Base-by-base conservation (phyloP, 1,284 basidiomycete genomes). In the Ceratobasidium sp. region DNA sequence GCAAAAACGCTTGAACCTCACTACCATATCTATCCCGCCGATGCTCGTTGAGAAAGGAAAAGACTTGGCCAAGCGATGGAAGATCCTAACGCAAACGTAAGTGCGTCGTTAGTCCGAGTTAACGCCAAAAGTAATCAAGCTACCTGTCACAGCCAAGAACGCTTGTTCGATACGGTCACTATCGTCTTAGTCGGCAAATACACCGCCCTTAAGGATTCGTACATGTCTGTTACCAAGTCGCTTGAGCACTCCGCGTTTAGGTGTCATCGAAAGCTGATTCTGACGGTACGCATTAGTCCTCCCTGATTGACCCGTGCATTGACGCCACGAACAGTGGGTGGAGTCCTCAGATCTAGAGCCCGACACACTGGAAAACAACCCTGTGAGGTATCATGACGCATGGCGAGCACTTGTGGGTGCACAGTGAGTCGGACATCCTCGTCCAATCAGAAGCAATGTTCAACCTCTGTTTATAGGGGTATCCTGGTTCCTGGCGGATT, bases 181-280 rank as follows among this genome's bases (percentile, higher is more conserved):
- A 94, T 99, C 72, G 94, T 93, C 22, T 82, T 99, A 42, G 94
- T 99, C 22, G 96, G 96, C 60, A 99, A 99, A 81, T 99, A 99
- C 82, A 98, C 95, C 5, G 90, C 95, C 71, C 83, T 99, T 60
- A 93, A 96, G 79, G 96, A 99, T 79, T 98, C 95, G 40, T 99
- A 99, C 80, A 98, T 98, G 93, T 95, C 92, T 40, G 97, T 99
- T 64, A 91, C 91, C 77, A 99, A 99, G 82, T 88, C 97, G 29
- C 85, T 99, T 47, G 96, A 99, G 79, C 96, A 99, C 80, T 94
- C 96, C 4, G 93, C 95, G 0, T 93, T 99, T 82, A 87, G 93
- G 56, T 92, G 96, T 72, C 90, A 89, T 71, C 84, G 93, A 71
- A 96, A 93, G 77, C 84, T 98, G 47, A 83, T 84, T 68, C 83